phyloP scores from a whole-genome alignment of 2,329 filamentous ascomycete genomes.

The Dryadomyces sulphureus region DNA sequence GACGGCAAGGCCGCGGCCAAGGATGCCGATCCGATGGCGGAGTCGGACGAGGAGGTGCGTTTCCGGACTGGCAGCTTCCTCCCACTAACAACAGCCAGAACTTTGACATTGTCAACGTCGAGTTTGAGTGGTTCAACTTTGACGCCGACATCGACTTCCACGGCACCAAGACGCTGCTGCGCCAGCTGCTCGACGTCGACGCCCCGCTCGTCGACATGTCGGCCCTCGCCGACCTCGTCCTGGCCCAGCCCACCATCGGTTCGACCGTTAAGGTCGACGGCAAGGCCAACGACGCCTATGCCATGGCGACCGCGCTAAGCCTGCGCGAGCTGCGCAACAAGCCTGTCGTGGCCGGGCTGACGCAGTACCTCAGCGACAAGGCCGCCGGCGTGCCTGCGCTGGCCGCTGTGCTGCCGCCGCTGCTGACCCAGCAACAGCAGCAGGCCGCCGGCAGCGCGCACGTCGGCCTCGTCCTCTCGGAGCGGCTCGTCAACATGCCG shows the following conservation, averaged over 20 bases:
- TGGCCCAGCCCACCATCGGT: slow-evolving; percentile 75
- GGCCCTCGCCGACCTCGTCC: slow-evolving; percentile 64
- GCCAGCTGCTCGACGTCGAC: slow-evolving; percentile 87
- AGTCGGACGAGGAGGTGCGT: slow-evolving; percentile 32
- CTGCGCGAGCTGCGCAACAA: slow-evolving; percentile 64
- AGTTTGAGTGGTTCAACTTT: slow-evolving; percentile 99
- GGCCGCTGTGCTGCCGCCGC: slow-evolving; percentile 19
- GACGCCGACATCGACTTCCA: slow-evolving; percentile 84
- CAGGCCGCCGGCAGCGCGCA: slow-evolving; percentile 25
- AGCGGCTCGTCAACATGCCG: slow-evolving; percentile 95
- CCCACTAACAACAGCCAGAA: slow-evolving; percentile 41
- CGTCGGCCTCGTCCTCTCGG: slow-evolving; percentile 76
- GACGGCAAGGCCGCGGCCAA: slow-evolving; percentile 15
- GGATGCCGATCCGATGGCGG: slow-evolving; percentile 22
- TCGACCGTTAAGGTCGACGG: slow-evolving; percentile 97
- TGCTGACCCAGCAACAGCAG: slow-evolving; percentile 27
- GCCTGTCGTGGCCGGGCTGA: slow-evolving; percentile 54
- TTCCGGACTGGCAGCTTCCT: background rate
- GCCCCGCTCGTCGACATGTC: slow-evolving; percentile 76
- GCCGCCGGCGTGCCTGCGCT: slow-evolving; percentile 40
- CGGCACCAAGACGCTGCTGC: slow-evolving; percentile 75
- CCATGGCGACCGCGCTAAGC: slow-evolving; percentile 81
- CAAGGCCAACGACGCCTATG: slow-evolving; percentile 82
- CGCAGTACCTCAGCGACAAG: slow-evolving; percentile 52
- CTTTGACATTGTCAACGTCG: slow-evolving; percentile 82